Evolutionary conservation across 148 eudicot species (phyloP).

Genomic region (Rheum nobile): DNA sequence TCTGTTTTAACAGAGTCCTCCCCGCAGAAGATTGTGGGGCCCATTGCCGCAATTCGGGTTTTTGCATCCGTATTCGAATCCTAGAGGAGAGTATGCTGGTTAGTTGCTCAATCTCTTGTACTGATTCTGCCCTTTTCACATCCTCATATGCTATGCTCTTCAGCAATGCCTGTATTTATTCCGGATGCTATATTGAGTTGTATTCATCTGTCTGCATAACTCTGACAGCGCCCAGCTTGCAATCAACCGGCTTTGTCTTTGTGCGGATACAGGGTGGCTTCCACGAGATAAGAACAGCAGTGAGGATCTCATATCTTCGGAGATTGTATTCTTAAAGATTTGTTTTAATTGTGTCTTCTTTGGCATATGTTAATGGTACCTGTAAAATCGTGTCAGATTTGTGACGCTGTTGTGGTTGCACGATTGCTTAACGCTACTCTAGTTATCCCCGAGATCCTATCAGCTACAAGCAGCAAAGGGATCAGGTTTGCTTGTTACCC

Average conservation of each 20-base stretch:
- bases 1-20: slow-evolving; percentile 25
- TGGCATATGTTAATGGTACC: neutral
- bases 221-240: slow-evolving; percentile 51
- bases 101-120: slow-evolving; percentile 12
- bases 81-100: slow-evolving; percentile 32
- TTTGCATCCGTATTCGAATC: slow-evolving; percentile 31
- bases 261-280: slow-evolving; percentile 85
- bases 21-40: slow-evolving; percentile 37
- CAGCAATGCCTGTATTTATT: neutral
- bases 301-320: slow-evolving; percentile 22
- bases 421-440: slow-evolving; percentile 88
- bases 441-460: slow-evolving; percentile 81
- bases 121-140: neutral
- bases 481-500: slow-evolving; percentile 36
- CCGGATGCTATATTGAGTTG: slow-evolving; percentile 15
- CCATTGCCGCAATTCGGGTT: slow-evolving; percentile 28
- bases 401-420: slow-evolving; percentile 76
- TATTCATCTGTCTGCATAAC: slow-evolving; percentile 28
- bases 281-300: slow-evolving; percentile 83
- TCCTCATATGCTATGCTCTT: neutral
- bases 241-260: slow-evolving; percentile 60
- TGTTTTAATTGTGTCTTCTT: neutral
- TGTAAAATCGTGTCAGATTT: slow-evolving; percentile 31
- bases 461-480: slow-evolving; percentile 94
- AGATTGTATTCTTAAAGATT: neutral